phyloP scores from a whole-genome alignment of 768 basidiomycete genomes.

The Amanita muscaria region DNA sequence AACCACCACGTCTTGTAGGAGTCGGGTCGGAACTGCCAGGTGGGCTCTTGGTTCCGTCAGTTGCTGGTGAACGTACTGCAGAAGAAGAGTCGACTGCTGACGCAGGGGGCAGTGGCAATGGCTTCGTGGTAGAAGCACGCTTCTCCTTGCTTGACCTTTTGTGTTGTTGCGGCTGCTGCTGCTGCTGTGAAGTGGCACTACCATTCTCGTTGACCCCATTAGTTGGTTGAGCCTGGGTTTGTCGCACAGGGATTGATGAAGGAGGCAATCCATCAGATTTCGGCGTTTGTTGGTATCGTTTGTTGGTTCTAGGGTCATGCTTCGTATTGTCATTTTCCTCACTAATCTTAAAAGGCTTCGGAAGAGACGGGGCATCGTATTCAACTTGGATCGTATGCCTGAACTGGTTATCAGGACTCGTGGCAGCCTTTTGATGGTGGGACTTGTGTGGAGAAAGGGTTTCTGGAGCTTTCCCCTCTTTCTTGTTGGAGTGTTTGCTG shows the following conservation, averaged over 20 bases:
- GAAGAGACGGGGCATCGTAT: slow-evolving; percentile 63
- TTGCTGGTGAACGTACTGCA: not conserved
- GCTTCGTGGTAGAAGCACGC: slow-evolving; percentile 2
- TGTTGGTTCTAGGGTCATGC: too few relatives aligned
- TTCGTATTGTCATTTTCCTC: slow-evolving; percentile 26
- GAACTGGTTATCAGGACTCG: slow-evolving; percentile 38
- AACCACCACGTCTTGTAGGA: slow-evolving; percentile 15
- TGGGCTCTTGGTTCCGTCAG: not conserved
- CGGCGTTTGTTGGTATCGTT: not conserved
- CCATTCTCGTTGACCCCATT: not conserved
- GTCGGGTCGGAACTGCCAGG: slow-evolving; percentile 7
- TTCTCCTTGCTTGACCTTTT: slow-evolving; percentile 1
- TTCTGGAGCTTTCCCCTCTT: slow-evolving; percentile 2
- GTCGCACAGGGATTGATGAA: too few relatives aligned
- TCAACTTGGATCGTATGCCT: slow-evolving; percentile 97
- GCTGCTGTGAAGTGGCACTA: not conserved
- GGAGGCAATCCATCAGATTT: not conserved
- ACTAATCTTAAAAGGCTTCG: slow-evolving; percentile 18
- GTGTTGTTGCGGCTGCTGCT: too few relatives aligned
- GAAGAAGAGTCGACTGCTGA: not conserved
- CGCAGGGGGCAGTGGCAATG: slow-evolving; percentile 1
- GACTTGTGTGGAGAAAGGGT: slow-evolving; percentile 1
- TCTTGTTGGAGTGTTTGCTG: slow-evolving; percentile 11
- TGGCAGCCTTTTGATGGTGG: slow-evolving; percentile 31
- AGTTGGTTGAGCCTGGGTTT: not conserved